Percentiles rank a stretch among this genome's conserved stretches.
Conservation (phyloP, 768 basidiomycete genomes). For the Xerocomellus chrysenteron region DNA sequence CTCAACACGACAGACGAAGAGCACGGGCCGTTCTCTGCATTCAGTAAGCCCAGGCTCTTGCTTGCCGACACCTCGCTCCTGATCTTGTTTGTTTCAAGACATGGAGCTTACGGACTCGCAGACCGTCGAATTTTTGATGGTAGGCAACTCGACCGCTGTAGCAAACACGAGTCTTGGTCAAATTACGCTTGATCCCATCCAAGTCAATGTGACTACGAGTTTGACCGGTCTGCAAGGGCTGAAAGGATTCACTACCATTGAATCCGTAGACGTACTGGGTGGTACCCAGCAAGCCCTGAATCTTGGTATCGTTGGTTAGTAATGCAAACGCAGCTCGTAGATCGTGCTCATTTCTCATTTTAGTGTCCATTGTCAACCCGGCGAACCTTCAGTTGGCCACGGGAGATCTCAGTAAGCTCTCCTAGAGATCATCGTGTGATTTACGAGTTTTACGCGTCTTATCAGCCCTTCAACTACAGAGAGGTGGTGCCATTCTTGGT, state of each 20-base stretch:
- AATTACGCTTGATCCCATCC: constrained; percentile 69
- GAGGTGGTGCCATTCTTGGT: constrained; percentile 53
- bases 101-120: constrained; percentile 52
- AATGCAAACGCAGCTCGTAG: not conserved
- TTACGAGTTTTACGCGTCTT: not conserved
- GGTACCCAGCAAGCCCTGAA: constrained; percentile 58
- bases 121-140: constrained; percentile 51
- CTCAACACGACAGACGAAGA: constrained; percentile 48
- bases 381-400: constrained; percentile 60
- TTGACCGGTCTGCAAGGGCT: constrained; percentile 62
- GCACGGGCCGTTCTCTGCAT: constrained; percentile 53
- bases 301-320: constrained; percentile 56
- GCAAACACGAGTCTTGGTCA: constrained; percentile 62
- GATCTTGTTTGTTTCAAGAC: constrained; percentile 37
- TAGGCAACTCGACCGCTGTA: constrained; percentile 58
- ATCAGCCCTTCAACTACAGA: constrained; percentile 55
- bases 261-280: constrained; percentile 62
- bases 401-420: constrained; percentile 59
- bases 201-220: constrained; percentile 64
- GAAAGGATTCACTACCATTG: constrained; percentile 53
- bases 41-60: constrained; percentile 44
- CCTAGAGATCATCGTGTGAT: not conserved
- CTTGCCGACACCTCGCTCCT: not conserved
- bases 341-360: not conserved
- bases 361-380: constrained; percentile 66